These are phyloP conservation scores for Eucommia ulmoides DNA, from an alignment of 257 asterid genomes.

Conservation along the genomic window DNA sequence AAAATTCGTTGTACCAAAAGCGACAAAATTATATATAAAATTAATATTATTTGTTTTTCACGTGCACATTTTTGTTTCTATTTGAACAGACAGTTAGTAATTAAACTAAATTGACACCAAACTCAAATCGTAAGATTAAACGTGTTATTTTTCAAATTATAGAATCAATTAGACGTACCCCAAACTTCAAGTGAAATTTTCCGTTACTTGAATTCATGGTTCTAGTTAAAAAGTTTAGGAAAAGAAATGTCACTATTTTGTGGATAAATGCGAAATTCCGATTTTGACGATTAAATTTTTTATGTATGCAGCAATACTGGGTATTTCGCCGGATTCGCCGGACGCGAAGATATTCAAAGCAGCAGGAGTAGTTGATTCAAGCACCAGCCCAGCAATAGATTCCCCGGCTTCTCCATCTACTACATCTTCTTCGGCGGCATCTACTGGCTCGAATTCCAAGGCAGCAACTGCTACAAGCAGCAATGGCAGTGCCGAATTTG, in stretches of 20 bases:
- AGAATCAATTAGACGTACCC: too few relatives aligned
- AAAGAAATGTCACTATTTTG: not conserved
- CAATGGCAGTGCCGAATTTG: conserved; percentile 11
- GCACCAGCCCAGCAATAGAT: conserved; percentile 13
- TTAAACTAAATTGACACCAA: too few relatives aligned
- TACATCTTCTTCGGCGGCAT: conserved; percentile 16
- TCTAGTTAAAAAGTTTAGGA: not conserved
- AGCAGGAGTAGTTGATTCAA: conserved; percentile 28
- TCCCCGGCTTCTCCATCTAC: conserved; percentile 17
- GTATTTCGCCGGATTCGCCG: conserved; percentile 46
- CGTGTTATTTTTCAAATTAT: too few relatives aligned
- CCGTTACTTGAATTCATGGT: not conserved
- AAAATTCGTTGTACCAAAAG: too few relatives aligned
- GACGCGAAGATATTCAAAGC: conserved; percentile 53
- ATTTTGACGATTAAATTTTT: not conserved
- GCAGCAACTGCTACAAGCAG: conserved; percentile 15
- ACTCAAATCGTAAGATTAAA: too few relatives aligned
- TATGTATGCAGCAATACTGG: conserved; percentile 33
- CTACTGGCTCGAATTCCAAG: conserved; percentile 24
- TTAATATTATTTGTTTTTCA: too few relatives aligned
- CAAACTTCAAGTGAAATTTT: too few relatives aligned
- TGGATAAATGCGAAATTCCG: not conserved
- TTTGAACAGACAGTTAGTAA: too few relatives aligned
- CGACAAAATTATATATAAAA: too few relatives aligned
- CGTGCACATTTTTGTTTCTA: too few relatives aligned